Conservation (phyloP, 2,329 filamentous ascomycete genomes). For the Penicillium sp. region DNA sequence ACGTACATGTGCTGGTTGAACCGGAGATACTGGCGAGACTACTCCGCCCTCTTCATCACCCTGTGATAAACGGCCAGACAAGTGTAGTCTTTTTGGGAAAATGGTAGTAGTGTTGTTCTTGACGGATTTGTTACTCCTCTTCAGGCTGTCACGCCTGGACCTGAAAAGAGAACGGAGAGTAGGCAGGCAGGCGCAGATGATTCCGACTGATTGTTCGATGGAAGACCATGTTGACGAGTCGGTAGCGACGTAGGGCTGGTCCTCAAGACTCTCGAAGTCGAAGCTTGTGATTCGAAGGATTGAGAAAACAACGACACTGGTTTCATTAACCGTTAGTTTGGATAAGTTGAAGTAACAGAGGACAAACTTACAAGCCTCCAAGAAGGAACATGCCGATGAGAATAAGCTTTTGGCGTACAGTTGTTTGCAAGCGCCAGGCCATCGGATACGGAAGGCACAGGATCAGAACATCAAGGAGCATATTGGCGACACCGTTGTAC, state of each 20-base stretch:
- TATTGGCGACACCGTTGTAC: constrained; percentile 27
- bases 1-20: not conserved
- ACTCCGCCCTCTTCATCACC: constrained; percentile 9
- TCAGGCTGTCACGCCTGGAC: constrained; percentile 9
- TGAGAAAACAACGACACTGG: constrained; percentile 27
- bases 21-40: not conserved
- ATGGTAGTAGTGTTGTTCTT: not conserved
- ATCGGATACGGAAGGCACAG: constrained; percentile 30
- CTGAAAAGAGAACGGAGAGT: constrained; percentile 26
- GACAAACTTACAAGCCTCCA: constrained; percentile 25
- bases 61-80: not conserved
- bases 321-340: not conserved
- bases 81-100: not conserved
- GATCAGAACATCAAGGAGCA: constrained; percentile 26
- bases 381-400: constrained; percentile 25
- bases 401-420: constrained; percentile 22
- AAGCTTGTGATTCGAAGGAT: constrained; percentile 26
- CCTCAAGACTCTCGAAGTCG: constrained; percentile 3
- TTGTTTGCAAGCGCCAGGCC: constrained; percentile 25
- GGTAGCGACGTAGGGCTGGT: constrained; percentile 19
- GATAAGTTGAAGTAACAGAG: too few species aligned
- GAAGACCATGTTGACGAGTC: constrained; percentile 27
- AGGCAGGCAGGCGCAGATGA: constrained; percentile 29
- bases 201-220: constrained; percentile 29
- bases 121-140: constrained; percentile 1